These are phyloP conservation scores for Wickerhamomyces bisporus DNA, from an alignment of 805 yeast genomes.

Conservation along the genomic window DNA sequence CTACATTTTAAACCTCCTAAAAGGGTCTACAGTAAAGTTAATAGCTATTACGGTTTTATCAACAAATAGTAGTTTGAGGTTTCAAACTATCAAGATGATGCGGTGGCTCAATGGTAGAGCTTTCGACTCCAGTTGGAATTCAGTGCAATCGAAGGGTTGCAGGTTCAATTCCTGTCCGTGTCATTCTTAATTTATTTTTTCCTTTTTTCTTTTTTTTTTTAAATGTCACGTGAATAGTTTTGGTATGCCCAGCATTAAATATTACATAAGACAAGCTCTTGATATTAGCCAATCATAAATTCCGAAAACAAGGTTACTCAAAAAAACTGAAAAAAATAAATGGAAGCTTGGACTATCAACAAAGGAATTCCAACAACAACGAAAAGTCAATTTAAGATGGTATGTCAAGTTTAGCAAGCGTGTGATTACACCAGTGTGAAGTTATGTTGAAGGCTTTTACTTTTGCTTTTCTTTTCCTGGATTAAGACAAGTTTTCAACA, in stretches of 20 bases:
- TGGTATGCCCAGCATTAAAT: not conserved
- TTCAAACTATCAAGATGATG: slow-evolving; percentile 34
- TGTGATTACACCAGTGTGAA: too few species aligned
- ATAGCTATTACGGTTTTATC: not conserved
- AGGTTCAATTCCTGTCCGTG: slow-evolving; percentile 86
- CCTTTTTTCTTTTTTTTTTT: not conserved
- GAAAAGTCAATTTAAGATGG: not conserved
- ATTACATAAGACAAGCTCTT: slow-evolving; percentile 1
- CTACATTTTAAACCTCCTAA: too few species aligned
- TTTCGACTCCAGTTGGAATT: slow-evolving; percentile 60
- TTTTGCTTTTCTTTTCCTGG: too few species aligned
- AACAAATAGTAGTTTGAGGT: not conserved
- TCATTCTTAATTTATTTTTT: slow-evolving; percentile 39
- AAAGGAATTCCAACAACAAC: not conserved
- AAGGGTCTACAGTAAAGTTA: not conserved
- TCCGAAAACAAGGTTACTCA: slow-evolving; percentile 14
- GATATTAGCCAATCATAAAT: slow-evolving; percentile 12
- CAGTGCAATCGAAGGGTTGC: slow-evolving; percentile 71
- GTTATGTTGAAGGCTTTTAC: too few species aligned
- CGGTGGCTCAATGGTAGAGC: slow-evolving; percentile 81
- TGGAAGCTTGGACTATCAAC: slow-evolving; percentile 1
- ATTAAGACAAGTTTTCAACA: too few species aligned
- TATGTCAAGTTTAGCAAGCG: not conserved
- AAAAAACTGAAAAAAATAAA: slow-evolving; percentile 7
- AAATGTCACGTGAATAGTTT: too few species aligned